Percentiles rank a stretch among this genome's conserved stretches.
Conservation (phyloP, 2,329 filamentous ascomycete genomes). For the Pyricularia grisea region DNA sequence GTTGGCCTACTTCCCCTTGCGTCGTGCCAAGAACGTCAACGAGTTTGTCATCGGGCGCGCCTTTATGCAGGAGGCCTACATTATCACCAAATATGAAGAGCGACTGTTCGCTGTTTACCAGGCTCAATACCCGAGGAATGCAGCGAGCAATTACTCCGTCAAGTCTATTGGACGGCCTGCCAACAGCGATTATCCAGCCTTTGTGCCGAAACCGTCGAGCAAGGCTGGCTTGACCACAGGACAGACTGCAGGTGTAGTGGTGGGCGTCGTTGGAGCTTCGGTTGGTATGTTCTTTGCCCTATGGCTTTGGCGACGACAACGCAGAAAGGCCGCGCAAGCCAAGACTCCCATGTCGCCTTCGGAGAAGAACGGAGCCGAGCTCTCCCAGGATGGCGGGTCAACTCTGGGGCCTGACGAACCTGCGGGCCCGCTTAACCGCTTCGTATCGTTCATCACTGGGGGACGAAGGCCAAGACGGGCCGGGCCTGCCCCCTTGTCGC, state of each 20-base stretch:
- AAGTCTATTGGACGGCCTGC: constrained; percentile 30
- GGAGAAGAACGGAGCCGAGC: constrained; percentile 13
- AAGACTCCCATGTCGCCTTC: constrained; percentile 9
- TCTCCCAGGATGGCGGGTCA: constrained; percentile 23
- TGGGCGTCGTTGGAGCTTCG: constrained; percentile 27
- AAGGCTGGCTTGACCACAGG: constrained; percentile 24
- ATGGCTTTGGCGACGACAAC: constrained; percentile 22
- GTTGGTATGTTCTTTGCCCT: constrained; percentile 18
- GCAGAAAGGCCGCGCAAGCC: constrained; percentile 16
- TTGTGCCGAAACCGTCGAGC: constrained; percentile 15
- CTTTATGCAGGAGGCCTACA: constrained; percentile 61
- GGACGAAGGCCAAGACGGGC: constrained; percentile 18
- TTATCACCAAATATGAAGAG: constrained; percentile 47
- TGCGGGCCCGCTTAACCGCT: constrained; percentile 24
- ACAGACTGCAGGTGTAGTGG: constrained; percentile 35
- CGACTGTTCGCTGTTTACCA: constrained; percentile 44
- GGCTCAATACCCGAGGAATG: constrained; percentile 38
- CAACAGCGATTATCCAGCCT: constrained; percentile 37
- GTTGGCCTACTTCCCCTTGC: constrained; percentile 57
- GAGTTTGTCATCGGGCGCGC: constrained; percentile 56
- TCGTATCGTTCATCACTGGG: constrained; percentile 33
- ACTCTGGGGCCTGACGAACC: constrained; percentile 24
- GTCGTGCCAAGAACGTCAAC: constrained; percentile 39
- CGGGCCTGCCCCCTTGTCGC: neutral
- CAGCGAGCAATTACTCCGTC: constrained; percentile 28